A percentile compares a stretch with the other conserved stretches of the same genome.
These are phyloP conservation scores for Lantana camara DNA, from an alignment of 257 asterid genomes.

Conservation along the genomic window DNA sequence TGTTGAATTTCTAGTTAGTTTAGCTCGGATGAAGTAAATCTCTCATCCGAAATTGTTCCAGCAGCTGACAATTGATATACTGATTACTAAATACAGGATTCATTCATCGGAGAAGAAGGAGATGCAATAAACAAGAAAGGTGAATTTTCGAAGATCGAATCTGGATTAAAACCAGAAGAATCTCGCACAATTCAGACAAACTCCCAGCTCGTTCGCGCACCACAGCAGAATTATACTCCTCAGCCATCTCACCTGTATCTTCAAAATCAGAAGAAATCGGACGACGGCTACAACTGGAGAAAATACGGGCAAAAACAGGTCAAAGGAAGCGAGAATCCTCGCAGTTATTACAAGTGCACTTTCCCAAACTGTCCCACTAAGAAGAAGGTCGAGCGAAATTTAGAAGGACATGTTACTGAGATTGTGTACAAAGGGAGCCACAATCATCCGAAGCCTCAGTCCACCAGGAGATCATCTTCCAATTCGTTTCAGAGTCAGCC, in stretches of 20 bases:
- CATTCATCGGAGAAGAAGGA: conserved; percentile 25
- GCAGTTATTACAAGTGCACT: conserved; percentile 88
- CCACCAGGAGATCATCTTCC: conserved; percentile 68
- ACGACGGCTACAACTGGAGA: conserved; percentile 92
- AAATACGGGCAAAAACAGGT: conserved; percentile 89
- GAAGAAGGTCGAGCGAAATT: conserved; percentile 82
- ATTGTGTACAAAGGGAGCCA: conserved; percentile 91
- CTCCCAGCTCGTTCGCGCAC: too few species aligned
- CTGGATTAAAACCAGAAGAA: conserved; percentile 37
- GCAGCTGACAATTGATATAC: conserved; percentile 31
- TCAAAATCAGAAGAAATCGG: conserved; percentile 72
- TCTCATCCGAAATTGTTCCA: too few species aligned
- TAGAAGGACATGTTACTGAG: conserved; percentile 86
- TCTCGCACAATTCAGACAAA: conserved; percentile 34
- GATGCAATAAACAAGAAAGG: conserved; percentile 26
- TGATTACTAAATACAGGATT: conserved; percentile 67
- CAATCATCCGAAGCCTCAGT: conserved; percentile 89
- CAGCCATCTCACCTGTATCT: conserved; percentile 59
- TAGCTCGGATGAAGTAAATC: too few species aligned
- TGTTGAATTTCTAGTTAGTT: too few species aligned
- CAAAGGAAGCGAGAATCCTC: conserved; percentile 90
- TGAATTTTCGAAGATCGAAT: conserved; percentile 31
- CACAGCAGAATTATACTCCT: conserved; percentile 31
- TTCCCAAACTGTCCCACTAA: conserved; percentile 81
- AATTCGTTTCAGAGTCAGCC: conserved; percentile 45